phyloP scores from a whole-genome alignment of 495 filamentous ascomycete genomes.

The Aspergillus biplanus region DNA sequence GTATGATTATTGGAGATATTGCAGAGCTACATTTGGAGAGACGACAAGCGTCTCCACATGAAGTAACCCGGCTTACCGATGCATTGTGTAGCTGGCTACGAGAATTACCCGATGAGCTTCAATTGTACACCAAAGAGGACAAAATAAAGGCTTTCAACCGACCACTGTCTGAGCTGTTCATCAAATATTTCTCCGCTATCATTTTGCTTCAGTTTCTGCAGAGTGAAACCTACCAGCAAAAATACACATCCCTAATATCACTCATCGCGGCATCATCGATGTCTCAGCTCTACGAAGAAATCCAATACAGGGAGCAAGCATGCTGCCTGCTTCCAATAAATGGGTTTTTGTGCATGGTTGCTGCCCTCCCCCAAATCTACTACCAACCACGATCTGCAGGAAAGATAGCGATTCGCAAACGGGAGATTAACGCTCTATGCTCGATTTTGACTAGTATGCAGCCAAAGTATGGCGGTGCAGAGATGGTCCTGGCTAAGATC shows the following conservation, averaged over 20 bases:
- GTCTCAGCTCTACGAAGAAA: slow-evolving; percentile 25
- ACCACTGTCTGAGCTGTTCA: slow-evolving; percentile 14
- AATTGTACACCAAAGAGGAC: background rate
- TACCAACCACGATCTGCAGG: background rate
- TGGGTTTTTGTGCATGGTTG: slow-evolving; percentile 20
- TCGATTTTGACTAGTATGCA: background rate
- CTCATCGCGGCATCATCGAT: slow-evolving; percentile 26
- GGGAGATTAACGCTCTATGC: background rate
- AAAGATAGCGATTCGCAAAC: background rate
- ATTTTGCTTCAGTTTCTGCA: slow-evolving; percentile 24
- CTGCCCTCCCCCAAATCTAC: slow-evolving; percentile 23
- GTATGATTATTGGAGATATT: background rate
- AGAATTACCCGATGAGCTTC: background rate
- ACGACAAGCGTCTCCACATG: background rate
- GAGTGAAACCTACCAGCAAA: slow-evolving; percentile 1
- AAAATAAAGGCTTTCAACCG: background rate
- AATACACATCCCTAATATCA: slow-evolving; percentile 9
- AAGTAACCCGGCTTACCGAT: background rate
- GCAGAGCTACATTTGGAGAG: background rate
- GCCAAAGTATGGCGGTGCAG: background rate
- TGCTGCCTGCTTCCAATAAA: slow-evolving; percentile 18
- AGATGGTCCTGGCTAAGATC: slow-evolving; percentile 3
- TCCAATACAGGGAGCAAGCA: slow-evolving; percentile 20
- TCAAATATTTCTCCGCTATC: slow-evolving; percentile 24
- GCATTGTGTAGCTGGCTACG: background rate